These are phyloP conservation scores for Nemania sp. DNA, from an alignment of 2,329 filamentous ascomycete genomes.

Conservation along the genomic window DNA sequence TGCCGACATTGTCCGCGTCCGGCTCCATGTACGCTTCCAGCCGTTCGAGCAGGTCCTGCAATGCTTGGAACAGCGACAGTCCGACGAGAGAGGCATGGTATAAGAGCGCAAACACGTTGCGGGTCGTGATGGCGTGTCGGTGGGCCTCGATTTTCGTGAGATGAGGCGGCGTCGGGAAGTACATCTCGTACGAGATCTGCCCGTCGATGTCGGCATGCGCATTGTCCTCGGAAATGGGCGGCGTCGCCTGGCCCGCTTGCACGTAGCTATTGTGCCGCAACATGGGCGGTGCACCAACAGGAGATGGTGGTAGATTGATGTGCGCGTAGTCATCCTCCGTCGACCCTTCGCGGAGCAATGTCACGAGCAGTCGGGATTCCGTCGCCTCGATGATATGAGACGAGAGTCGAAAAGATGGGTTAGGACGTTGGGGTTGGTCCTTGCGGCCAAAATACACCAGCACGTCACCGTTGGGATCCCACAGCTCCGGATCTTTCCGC, in stretches of 20 bases:
- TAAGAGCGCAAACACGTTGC: conserved; percentile 69
- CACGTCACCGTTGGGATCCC: conserved; percentile 64
- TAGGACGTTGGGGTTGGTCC: conserved; percentile 48
- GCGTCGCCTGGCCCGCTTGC: conserved; percentile 45
- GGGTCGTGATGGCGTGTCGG: conserved; percentile 65
- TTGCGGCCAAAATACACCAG: conserved; percentile 58
- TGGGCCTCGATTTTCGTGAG: conserved; percentile 52
- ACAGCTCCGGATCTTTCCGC: conserved; percentile 62
- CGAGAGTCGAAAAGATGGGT: conserved; percentile 59
- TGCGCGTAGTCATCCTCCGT: conserved; percentile 49
- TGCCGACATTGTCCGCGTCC: conserved; percentile 59
- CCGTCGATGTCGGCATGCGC: conserved; percentile 52
- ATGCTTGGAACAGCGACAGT: conserved; percentile 62
- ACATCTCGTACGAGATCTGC: conserved; percentile 64
- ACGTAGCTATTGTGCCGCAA: conserved; percentile 38
- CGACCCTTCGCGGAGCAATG: conserved; percentile 56
- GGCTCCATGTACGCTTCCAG: conserved; percentile 62
- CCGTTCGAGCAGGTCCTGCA: conserved; percentile 63
- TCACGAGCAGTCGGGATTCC: conserved; percentile 57
- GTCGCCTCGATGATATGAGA: conserved; percentile 63
- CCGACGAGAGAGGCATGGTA: conserved; percentile 68
- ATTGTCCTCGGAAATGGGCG: conserved; percentile 50
- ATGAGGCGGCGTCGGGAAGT: conserved; percentile 60
- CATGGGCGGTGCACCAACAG: conserved; percentile 47
- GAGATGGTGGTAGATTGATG: conserved; percentile 48